Base-by-base conservation (phyloP, 148 eudicot genomes). In the Chenopodium berlandieri region DNA sequence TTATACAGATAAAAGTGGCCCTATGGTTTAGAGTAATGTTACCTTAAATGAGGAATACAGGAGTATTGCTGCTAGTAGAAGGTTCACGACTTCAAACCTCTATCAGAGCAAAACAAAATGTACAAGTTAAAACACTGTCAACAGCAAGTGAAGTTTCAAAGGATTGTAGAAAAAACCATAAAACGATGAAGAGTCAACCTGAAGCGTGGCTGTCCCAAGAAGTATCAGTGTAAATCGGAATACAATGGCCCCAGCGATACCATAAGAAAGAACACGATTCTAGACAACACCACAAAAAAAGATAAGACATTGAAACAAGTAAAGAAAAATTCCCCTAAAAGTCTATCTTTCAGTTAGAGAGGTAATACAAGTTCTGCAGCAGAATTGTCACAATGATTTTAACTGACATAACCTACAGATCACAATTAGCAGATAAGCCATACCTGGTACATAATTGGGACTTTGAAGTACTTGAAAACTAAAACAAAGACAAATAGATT, bases 391-490 rank as follows among this genome's bases (percentile, higher is more conserved):
- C 20, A 17, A 22, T 80, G 69, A 56, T 58, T 72, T 22, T 58
- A 27, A 32, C 58, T 25, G 65, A 52, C 19, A 65, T 30, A 31
- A 14, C 25, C 34, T 17, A 50, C 31, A 76, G 44, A 69, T 62
- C 47, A 60, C 34, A 63, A 37, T 25, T 56, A 60, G 37, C 62
- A 64, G 78, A 63, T 25, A 32, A 54, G 12, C 63, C 48, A 73
- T 77, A 95, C 98, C 98, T 95, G 97, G 86, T 95, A 92, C 80
- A 64, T 69, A 10, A 85, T 37, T 69, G 98, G 98, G 82, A 95
- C 98, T 90, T 89, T 91, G 86, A 95, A 95, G 85, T 95, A 95
- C 82, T 95, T 95, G 92, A 95, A 95, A 83, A 95, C 89, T 87
- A 95, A 85, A 82, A 95, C 91, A 82, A 95, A 95, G 56, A 95